Evolutionary conservation across 257 asterid species (phyloP), one percentile per base, ranked within the genome.

Genomic region (Nicotiana obtusifolia): DNA sequence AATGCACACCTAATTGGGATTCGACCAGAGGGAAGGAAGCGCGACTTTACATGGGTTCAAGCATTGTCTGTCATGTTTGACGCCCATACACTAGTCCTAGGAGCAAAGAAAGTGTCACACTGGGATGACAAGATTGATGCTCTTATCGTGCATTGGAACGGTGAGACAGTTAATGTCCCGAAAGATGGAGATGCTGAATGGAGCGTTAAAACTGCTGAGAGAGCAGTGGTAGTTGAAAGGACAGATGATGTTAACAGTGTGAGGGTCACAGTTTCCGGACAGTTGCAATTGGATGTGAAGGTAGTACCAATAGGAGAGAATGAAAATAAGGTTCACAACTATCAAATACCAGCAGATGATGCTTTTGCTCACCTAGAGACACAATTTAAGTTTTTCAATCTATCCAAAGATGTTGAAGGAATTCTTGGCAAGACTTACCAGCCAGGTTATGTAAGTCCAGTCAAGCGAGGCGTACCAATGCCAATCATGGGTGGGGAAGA

Each of bases 31-130:
- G 97, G 96, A 33, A 88, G 95, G 84, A 89, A 91, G 4, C 91
- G 92, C 0, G 97, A 93, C 88, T 93, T 81, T 16, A 91, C 97
- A 8, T 93, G 97, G 97, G 93, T 93, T 4, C 94, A 93, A 84
- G 94, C 93, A 56, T 88, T 93, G 52, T 89, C 95, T 1, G 66
- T 93, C 85, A 88, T 90, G 90, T 89, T 91, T 14, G 92, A 90
- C 28, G 10, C 83, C 16, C 93, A 93, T 84, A 90, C 93, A 0
- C 68, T 93, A 53, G 83, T 85, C 73, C 10, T 93, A 9, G 93
- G 90, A 17, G 93, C 97, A 65, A 89, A 84, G 64, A 83, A 81
- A 47, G 88, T 88, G 44, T 24, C 91, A n/a, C 86, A 83, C 3
- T 93, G 97, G 95, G 78, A 84, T n/a, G 81, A 86, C n/a, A 76